A percentile compares a stretch with the other conserved stretches of the same genome.
Evolutionary conservation across 2,329 filamentous ascomycete genomes (phyloP).

Genomic region (Myriosclerotinia duriaeana): DNA sequence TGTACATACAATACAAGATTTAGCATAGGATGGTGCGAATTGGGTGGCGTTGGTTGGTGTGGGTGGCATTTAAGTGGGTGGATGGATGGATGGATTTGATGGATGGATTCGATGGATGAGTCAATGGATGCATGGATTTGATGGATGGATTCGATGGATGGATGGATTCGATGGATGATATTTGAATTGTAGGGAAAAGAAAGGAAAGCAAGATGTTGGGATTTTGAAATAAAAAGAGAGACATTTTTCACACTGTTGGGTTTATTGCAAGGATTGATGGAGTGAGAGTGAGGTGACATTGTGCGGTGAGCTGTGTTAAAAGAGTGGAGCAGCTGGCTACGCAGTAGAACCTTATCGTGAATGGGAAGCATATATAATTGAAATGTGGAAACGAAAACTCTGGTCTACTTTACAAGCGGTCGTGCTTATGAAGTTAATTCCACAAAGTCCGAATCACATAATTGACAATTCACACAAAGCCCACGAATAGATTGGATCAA

Average conservation of each 20-base stretch:
- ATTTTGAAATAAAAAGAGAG: constrained; percentile 1
- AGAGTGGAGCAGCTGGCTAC: too few species aligned
- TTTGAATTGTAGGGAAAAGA: not conserved
- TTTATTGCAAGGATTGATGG: not conserved
- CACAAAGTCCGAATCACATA: not conserved
- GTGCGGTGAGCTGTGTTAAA: too few species aligned
- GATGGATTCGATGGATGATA: not conserved
- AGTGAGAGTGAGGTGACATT: too few species aligned
- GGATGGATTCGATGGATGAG: not conserved
- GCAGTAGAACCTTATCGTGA: too few species aligned
- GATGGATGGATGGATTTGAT: not conserved
- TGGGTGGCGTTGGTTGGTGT: not conserved
- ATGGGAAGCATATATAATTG: too few species aligned
- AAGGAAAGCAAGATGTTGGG: not conserved
- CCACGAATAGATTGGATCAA: not conserved
- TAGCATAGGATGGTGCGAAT: not conserved
- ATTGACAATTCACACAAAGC: not conserved
- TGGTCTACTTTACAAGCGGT: too few species aligned
- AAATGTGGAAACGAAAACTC: too few species aligned
- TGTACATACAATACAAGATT: not conserved
- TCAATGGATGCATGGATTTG: not conserved
- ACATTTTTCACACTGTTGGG: not conserved
- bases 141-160: not conserved
- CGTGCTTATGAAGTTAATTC: not conserved
- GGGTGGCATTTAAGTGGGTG: not conserved